phyloP scores from a whole-genome alignment of 352 stramenopile genomes.

The Globisporangium echinulatum region DNA sequence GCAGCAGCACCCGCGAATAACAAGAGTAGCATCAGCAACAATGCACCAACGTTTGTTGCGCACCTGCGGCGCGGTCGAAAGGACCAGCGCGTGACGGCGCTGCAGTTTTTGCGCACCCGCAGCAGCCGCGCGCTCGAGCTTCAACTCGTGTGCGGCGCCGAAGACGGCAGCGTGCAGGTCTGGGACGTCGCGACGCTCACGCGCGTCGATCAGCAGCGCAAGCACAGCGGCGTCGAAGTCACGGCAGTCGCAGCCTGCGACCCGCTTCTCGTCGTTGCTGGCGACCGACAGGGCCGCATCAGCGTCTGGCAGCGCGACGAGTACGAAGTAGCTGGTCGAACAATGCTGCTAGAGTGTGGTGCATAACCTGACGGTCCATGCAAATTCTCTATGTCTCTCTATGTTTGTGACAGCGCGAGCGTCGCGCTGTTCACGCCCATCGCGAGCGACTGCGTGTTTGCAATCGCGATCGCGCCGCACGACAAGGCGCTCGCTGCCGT shows the following conservation, averaged over 20 bases:
- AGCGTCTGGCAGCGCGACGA: constrained; percentile 50
- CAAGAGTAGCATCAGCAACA: neutral
- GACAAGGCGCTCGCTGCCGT: constrained; percentile 53
- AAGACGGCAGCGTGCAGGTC: constrained; percentile 69
- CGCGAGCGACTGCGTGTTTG: constrained; percentile 45
- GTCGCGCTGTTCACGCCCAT: constrained; percentile 42
- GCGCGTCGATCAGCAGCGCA: constrained; percentile 59
- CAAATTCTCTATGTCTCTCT: neutral
- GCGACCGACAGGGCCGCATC: constrained; percentile 53
- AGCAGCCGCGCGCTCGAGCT: constrained; percentile 25
- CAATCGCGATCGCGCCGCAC: constrained; percentile 42
- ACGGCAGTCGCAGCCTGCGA: constrained; percentile 36
- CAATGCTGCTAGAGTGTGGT: too few species aligned
- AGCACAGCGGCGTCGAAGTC: constrained; percentile 52
- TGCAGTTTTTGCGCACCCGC: constrained; percentile 37
- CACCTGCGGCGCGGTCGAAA: constrained; percentile 47
- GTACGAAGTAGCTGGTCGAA: constrained; percentile 17
- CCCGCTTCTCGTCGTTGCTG: constrained; percentile 41
- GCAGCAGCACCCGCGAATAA: neutral
- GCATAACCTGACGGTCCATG: constrained; percentile 2
- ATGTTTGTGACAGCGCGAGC: constrained; percentile 21
- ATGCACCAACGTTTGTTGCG: constrained; percentile 25
- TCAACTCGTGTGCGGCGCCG: constrained; percentile 44
- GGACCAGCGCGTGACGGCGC: constrained; percentile 51
- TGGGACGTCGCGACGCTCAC: constrained; percentile 47